Evolutionary conservation across 441 rosid species (phyloP).

Genomic region (Erodium trifolium): DNA sequence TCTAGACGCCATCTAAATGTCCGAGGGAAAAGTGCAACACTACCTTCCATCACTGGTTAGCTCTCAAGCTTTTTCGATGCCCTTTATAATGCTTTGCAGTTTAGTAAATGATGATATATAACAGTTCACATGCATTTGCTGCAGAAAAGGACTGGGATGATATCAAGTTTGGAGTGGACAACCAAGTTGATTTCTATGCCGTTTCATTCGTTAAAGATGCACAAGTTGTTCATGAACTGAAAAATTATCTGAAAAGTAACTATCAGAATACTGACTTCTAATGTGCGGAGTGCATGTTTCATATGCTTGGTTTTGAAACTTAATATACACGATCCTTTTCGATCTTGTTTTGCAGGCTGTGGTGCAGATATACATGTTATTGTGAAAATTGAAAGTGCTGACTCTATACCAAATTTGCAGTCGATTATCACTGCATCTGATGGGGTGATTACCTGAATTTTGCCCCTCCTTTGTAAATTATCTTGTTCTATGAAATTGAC

Average conservation of each 20-base stretch:
- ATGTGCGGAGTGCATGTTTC: slow-evolving; percentile 5
- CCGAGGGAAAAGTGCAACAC: slow-evolving; percentile 90
- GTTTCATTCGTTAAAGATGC: slow-evolving; percentile 98
- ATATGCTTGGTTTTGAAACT: not conserved
- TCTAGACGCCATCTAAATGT: slow-evolving; percentile 95
- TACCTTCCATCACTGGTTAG: slow-evolving; percentile 95
- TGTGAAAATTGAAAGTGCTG: slow-evolving; percentile 95
- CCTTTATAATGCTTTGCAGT: not conserved
- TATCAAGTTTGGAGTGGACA: slow-evolving; percentile 92
- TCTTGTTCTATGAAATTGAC: slow-evolving; percentile 7
- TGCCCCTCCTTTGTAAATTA: slow-evolving; percentile 15
- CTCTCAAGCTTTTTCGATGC: not conserved
- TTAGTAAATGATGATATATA: slow-evolving; percentile 4
- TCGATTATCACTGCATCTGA: slow-evolving; percentile 97
- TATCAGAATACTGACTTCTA: slow-evolving; percentile 2
- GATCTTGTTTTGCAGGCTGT: slow-evolving; percentile 46
- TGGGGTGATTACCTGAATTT: slow-evolving; percentile 54
- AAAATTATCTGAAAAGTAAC: slow-evolving; percentile 73
- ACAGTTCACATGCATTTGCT: slow-evolving; percentile 17
- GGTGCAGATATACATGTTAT: slow-evolving; percentile 85
- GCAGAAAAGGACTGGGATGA: slow-evolving; percentile 99
- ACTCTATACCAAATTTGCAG: slow-evolving; percentile 87
- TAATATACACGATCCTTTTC: slow-evolving; percentile 11
- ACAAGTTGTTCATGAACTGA: slow-evolving; percentile 92
- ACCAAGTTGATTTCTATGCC: slow-evolving; percentile 86